A percentile compares a stretch with the other conserved stretches of the same genome.
phyloP scores from a whole-genome alignment of 768 basidiomycete genomes.

The Lentinula lateritia region DNA sequence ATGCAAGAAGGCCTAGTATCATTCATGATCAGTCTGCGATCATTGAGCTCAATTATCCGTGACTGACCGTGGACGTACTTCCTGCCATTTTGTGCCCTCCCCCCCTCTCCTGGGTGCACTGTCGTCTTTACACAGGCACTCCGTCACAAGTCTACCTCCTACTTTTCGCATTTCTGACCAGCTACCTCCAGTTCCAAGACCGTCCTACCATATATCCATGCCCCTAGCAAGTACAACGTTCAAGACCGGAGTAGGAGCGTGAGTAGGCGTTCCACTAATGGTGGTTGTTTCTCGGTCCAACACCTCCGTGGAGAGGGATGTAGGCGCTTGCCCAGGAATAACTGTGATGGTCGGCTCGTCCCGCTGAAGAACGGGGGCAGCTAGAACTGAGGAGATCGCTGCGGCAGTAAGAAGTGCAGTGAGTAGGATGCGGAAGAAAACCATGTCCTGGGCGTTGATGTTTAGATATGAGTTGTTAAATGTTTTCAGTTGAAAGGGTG shows the following conservation, averaged over 20 bases:
- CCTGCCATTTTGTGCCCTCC: not conserved
- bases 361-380: not conserved
- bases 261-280: not conserved
- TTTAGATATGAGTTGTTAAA: too few relatives aligned
- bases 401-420: not conserved
- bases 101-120: too few relatives aligned
- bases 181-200: not conserved
- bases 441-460: slow-evolving; percentile 8
- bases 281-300: not conserved
- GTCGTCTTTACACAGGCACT: too few relatives aligned
- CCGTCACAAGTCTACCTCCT: too few relatives aligned
- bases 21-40: not conserved
- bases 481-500: too few relatives aligned
- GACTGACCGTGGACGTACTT: not conserved
- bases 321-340: not conserved
- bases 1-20: too few relatives aligned
- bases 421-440: not conserved
- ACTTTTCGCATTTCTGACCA: too few relatives aligned
- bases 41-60: not conserved
- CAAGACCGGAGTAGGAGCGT: not conserved
- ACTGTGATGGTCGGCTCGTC: not conserved
- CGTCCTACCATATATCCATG: not conserved
- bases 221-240: not conserved
- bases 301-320: not conserved
- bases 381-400: not conserved